phyloP scores from a whole-genome alignment of 1,139 yeast genomes.

The Debaryomycetaceae sp. region DNA sequence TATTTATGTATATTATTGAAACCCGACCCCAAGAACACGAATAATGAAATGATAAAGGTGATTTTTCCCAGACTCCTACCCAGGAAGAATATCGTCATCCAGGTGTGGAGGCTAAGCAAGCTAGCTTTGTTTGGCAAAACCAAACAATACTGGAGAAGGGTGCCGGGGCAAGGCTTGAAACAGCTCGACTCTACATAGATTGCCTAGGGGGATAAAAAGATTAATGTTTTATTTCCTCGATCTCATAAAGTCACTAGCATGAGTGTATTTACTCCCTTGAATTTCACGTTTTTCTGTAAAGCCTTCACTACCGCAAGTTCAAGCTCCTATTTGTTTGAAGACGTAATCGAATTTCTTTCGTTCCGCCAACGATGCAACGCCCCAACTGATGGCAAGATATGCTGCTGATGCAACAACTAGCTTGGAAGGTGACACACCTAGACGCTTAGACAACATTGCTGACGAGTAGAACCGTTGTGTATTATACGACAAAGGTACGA shows the following conservation, averaged over 20 bases:
- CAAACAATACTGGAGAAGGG: conserved; percentile 37
- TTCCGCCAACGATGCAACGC: conserved; percentile 22
- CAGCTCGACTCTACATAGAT: conserved; percentile 1
- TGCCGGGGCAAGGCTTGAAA: conserved; percentile 42
- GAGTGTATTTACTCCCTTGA: not conserved
- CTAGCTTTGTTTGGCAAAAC: conserved; percentile 34
- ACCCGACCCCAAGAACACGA: conserved; percentile 17
- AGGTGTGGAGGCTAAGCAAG: conserved; percentile 40
- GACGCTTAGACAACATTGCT: not conserved
- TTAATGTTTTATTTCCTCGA: not conserved
- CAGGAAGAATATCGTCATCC: conserved; percentile 37
- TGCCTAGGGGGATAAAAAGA: not conserved
- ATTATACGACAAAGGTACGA: not conserved
- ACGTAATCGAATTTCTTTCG: conserved; percentile 19
- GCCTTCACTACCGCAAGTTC: not conserved
- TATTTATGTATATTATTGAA: conserved; percentile 57
- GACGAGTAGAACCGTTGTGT: not conserved
- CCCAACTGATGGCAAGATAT: conserved; percentile 16
- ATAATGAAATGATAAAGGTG: conserved; percentile 38
- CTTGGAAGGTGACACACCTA: not conserved
- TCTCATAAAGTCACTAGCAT: not conserved
- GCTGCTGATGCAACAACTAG: not conserved
- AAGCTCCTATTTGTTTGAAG: conserved; percentile 22
- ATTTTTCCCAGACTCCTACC: conserved; percentile 50
- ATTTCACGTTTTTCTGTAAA: too few species aligned